These are phyloP conservation scores for Sphagnum fallax DNA, from an alignment of 228 moss, liverwort and hornwort species.

Conservation along the genomic window DNA sequence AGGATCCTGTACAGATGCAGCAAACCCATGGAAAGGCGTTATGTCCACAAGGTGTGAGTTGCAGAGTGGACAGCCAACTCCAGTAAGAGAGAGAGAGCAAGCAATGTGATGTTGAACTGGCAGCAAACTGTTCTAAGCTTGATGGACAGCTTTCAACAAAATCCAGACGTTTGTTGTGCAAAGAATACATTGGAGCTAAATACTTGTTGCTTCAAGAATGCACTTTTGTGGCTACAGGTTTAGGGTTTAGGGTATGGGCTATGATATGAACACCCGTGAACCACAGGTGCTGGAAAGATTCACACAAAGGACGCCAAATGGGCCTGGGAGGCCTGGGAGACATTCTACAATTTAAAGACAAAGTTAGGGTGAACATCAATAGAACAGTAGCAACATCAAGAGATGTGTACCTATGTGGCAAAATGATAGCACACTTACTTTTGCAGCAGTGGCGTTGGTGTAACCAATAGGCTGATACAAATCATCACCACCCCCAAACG, in stretches of 20 bases:
- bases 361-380: too few species aligned
- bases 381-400: too few species aligned
- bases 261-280: too few species aligned
- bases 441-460: slow-evolving; percentile 48
- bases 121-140: neutral
- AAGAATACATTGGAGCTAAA: neutral
- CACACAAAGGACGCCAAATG: too few species aligned
- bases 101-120: neutral
- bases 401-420: too few species aligned
- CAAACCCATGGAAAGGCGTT: neutral
- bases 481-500: slow-evolving; percentile 97
- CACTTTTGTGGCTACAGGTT: neutral
- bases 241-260: too few species aligned
- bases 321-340: too few species aligned
- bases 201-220: slow-evolving; percentile 1
- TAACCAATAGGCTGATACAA: slow-evolving; percentile 92
- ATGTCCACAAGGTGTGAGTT: neutral
- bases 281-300: too few species aligned
- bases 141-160: neutral
- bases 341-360: too few species aligned
- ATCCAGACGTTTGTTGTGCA: too few species aligned
- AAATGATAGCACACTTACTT: slow-evolving; percentile 16
- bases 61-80: neutral
- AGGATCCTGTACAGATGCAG: neutral
- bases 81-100: neutral